These are phyloP conservation scores for Lycium barbarum DNA, from an alignment of 257 asterid species.

Conservation along the genomic window DNA sequence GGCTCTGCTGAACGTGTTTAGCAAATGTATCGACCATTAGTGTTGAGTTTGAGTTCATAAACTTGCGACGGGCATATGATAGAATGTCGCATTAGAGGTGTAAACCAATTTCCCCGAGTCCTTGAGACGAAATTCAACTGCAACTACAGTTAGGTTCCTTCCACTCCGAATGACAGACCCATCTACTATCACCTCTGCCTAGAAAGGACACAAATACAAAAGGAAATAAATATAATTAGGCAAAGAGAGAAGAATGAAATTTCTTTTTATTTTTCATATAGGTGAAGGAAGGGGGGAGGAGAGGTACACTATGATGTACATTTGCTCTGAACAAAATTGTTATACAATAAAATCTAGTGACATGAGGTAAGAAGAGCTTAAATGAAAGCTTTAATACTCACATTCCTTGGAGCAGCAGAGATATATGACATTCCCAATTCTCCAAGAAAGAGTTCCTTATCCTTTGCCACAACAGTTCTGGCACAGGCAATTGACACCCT, in stretches of 20 bases:
- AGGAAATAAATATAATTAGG: neutral
- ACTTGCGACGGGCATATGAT: conserved; percentile 68
- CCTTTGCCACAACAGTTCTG: conserved; percentile 77
- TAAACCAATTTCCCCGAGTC: conserved; percentile 61
- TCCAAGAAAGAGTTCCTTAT: conserved; percentile 77
- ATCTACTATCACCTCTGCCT: conserved; percentile 68
- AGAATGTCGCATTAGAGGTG: conserved; percentile 71
- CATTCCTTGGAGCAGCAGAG: conserved; percentile 72
- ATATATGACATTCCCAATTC: conserved; percentile 77
- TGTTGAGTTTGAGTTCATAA: conserved; percentile 46
- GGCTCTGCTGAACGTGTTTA: neutral
- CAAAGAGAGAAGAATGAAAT: neutral
- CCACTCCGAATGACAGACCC: conserved; percentile 78
- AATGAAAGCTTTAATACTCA: conserved; percentile 35
- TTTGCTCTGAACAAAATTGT: neutral
- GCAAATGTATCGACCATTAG: neutral
- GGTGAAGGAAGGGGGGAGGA: neutral
- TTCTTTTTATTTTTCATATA: neutral
- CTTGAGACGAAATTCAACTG: conserved; percentile 63
- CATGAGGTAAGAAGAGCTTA: neutral
- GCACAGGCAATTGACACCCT: conserved; percentile 80
- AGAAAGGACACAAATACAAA: conserved; percentile 36
- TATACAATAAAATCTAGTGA: neutral
- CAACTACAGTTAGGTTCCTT: conserved; percentile 71
- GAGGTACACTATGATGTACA: neutral